Evolutionary conservation across 768 basidiomycete genomes (phyloP).

Genomic region (Amanita molliuscula): DNA sequence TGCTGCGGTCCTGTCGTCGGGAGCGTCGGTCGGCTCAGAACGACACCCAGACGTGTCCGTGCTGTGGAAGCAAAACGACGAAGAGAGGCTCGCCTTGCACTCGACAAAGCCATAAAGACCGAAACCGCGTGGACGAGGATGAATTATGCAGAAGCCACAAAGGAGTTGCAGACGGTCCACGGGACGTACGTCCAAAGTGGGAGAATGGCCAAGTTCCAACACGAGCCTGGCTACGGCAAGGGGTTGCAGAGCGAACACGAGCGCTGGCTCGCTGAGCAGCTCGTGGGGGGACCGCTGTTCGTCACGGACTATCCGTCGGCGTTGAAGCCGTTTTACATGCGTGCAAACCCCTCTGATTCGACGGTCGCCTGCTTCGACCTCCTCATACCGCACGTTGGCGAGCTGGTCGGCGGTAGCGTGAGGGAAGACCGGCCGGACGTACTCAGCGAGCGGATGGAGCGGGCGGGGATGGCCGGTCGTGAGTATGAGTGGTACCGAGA

Average conservation of each 20-base stretch:
- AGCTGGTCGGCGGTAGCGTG: slow-evolving; percentile 87
- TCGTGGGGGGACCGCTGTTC: slow-evolving; percentile 72
- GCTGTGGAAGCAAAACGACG: slow-evolving; percentile 25
- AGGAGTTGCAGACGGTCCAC: slow-evolving; percentile 33
- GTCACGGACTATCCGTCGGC: slow-evolving; percentile 79
- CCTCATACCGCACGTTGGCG: slow-evolving; percentile 79
- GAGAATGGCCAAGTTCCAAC: slow-evolving; percentile 36
- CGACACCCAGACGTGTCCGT: slow-evolving; percentile 18
- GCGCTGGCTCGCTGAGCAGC: slow-evolving; percentile 69
- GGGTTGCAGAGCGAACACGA: slow-evolving; percentile 87
- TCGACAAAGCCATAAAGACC: slow-evolving; percentile 25
- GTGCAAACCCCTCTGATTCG: slow-evolving; percentile 31
- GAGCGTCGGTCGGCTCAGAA: slow-evolving; percentile 10
- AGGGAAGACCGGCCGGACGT: slow-evolving; percentile 62
- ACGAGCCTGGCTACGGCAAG: slow-evolving; percentile 55
- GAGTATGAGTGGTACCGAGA: slow-evolving; percentile 72
- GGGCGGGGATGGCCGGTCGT: slow-evolving; percentile 25
- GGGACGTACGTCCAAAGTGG: slow-evolving; percentile 7
- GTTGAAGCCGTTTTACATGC: slow-evolving; percentile 97
- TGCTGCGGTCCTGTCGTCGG: slow-evolving; percentile 19
- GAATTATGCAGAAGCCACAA: slow-evolving; percentile 70
- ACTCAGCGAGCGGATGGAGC: slow-evolving; percentile 40
- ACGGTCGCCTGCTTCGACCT: slow-evolving; percentile 96
- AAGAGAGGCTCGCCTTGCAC: slow-evolving; percentile 18
- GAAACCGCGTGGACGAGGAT: slow-evolving; percentile 54